These are phyloP conservation scores for Stagonosporopsis chrysanthemi DNA, from an alignment of 2,329 filamentous ascomycete species.

Conservation along the genomic window DNA sequence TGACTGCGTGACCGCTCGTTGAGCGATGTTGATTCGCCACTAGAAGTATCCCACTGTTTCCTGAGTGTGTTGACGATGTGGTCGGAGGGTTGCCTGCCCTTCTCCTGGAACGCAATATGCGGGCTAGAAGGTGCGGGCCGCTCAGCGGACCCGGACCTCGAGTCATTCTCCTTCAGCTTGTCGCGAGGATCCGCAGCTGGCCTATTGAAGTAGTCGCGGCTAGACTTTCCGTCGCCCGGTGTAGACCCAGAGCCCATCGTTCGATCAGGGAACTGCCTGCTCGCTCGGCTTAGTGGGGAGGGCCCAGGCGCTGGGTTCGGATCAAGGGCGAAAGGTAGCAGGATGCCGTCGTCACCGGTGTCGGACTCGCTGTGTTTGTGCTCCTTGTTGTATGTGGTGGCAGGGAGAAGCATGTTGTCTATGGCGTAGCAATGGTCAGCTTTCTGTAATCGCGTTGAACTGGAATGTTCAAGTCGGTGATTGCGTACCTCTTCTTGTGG, in stretches of 20 bases:
- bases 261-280: conserved; percentile 40
- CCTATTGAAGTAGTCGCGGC: conserved; percentile 56
- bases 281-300: conserved; percentile 47
- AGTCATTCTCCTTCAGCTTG: conserved; percentile 51
- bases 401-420: conserved; percentile 74
- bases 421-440: conserved; percentile 25
- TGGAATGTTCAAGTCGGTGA: not conserved
- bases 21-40: conserved; percentile 38
- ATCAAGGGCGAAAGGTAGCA: conserved; percentile 61
- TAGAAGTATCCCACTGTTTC: conserved; percentile 51
- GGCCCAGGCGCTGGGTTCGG: conserved; percentile 56
- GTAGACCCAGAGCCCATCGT: conserved; percentile 27
- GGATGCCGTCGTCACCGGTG: conserved; percentile 61
- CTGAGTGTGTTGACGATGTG: conserved; percentile 64
- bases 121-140: conserved; percentile 65
- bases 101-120: conserved; percentile 93
- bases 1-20: conserved; percentile 59
- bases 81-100: conserved; percentile 70
- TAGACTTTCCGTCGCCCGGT: conserved; percentile 36
- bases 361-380: conserved; percentile 74
- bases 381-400: conserved; percentile 74
- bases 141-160: conserved; percentile 57
- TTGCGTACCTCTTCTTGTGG: conserved; percentile 45
- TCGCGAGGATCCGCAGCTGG: conserved; percentile 51
- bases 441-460: not conserved